These are phyloP conservation scores for Phialophora chinensis DNA, from an alignment of 2,329 filamentous ascomycete genomes.

Conservation along the genomic window DNA sequence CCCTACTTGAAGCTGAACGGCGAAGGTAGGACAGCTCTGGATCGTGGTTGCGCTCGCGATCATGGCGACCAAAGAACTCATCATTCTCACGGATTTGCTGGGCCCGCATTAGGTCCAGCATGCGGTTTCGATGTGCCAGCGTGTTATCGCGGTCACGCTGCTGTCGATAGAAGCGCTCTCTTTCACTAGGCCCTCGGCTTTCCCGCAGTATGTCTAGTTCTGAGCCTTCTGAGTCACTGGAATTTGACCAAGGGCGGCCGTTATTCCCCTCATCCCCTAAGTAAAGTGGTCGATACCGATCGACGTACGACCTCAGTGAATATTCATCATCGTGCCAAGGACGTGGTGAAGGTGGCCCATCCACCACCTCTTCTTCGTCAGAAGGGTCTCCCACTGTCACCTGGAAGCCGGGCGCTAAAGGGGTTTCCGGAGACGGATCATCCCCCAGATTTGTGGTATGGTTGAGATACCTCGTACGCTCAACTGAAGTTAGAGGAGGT, in stretches of 20 bases:
- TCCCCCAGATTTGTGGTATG: constrained; percentile 29
- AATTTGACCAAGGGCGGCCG: constrained; percentile 19
- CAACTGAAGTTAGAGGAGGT: constrained; percentile 46
- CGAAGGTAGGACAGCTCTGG: constrained; percentile 16
- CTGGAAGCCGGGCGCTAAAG: constrained; percentile 33
- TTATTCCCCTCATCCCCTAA: constrained; percentile 27
- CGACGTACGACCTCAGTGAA: constrained; percentile 33
- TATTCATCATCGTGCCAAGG: constrained; percentile 38
- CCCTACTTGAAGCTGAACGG: constrained; percentile 14
- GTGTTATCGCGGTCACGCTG: constrained; percentile 24
- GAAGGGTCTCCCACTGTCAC: constrained; percentile 31
- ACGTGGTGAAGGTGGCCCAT: constrained; percentile 32
- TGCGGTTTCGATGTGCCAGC: constrained; percentile 23
- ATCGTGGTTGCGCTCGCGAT: constrained; percentile 17
- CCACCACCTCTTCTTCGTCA: constrained; percentile 28
- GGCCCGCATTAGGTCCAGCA: constrained; percentile 27
- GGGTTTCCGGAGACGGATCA: constrained; percentile 19
- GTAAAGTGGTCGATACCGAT: constrained; percentile 37
- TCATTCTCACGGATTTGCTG: constrained; percentile 29
- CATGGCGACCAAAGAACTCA: constrained; percentile 22
- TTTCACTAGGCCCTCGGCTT: constrained; percentile 17
- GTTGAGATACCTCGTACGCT: constrained; percentile 38
- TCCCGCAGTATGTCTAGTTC: constrained; percentile 19
- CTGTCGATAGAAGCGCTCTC: constrained; percentile 22
- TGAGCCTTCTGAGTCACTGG: constrained; percentile 35